A percentile compares a stretch with the other conserved stretches of the same genome.
Evolutionary conservation across 2,329 filamentous ascomycete genomes (phyloP).

Genomic region (Orbilia brochopaga): DNA sequence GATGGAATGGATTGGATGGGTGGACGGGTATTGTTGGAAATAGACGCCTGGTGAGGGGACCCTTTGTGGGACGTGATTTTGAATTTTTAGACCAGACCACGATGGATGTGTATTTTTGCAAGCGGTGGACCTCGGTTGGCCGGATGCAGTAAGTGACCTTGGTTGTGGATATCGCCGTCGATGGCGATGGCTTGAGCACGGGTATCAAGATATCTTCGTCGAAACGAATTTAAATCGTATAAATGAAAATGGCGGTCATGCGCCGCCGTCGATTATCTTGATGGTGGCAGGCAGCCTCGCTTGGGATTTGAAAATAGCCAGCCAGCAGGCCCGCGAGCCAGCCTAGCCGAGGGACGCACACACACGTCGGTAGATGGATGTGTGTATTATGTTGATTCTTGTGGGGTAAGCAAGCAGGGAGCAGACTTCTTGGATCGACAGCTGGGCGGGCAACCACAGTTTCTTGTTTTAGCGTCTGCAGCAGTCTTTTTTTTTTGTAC

Average conservation of each 20-base stretch:
- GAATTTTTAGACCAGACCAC: not conserved
- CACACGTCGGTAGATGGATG: not conserved
- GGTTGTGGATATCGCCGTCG: too few species aligned
- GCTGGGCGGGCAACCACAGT: not conserved
- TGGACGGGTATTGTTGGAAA: not conserved
- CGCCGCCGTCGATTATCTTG: not conserved
- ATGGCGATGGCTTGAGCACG: too few species aligned
- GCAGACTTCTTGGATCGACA: not conserved
- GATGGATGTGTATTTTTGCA: conserved; percentile 1
- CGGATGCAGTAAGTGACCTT: too few species aligned
- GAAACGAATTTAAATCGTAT: not conserved
- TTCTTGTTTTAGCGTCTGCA: not conserved
- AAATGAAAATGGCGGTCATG: not conserved
- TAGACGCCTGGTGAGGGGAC: not conserved
- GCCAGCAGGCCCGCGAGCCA: not conserved
- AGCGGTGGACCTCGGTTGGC: too few species aligned
- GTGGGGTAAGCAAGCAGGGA: not conserved
- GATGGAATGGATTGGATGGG: too few species aligned
- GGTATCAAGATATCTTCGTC: too few species aligned
- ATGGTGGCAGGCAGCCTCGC: conserved; percentile 1
- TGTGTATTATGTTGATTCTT: not conserved
- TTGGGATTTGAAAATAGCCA: not conserved
- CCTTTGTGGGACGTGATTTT: conserved; percentile 2
- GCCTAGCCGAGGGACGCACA: too few species aligned
- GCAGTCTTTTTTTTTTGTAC: too few species aligned